Evolutionary conservation across 139 green algal species (phyloP).

Genomic region (Klebsormidium nitens): DNA sequence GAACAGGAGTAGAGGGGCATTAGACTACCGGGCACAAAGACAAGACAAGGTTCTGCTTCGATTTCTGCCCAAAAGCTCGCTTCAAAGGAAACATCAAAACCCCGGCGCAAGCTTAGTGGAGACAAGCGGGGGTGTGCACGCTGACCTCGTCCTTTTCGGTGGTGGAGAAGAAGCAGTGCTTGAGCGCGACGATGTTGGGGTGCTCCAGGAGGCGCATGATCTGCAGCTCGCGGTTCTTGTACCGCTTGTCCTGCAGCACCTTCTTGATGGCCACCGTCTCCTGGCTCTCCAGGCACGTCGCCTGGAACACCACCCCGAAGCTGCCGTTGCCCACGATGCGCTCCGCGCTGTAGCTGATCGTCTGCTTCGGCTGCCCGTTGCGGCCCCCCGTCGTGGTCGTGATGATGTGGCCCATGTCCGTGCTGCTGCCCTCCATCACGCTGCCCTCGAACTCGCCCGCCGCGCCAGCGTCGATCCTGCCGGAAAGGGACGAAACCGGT

Average conservation of each 20-base stretch:
- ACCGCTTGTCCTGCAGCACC: slow-evolving; percentile 98
- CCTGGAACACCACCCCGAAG: slow-evolving; percentile 96
- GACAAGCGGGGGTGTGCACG: no score
- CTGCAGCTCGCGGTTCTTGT: slow-evolving; percentile 98
- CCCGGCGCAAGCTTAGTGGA: no score
- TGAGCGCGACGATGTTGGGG: slow-evolving; percentile 93
- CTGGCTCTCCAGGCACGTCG: slow-evolving; percentile 78
- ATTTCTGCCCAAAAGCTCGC: no score
- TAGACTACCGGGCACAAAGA: no score
- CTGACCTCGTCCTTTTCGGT: slow-evolving; percentile 45
- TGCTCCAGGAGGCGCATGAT: slow-evolving; percentile 97
- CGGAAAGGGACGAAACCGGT: background rate
- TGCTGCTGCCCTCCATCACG: slow-evolving; percentile 30
- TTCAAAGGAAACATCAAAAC: no score
- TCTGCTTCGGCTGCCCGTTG: slow-evolving; percentile 42
- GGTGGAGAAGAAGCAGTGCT: slow-evolving; percentile 95
- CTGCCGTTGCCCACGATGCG: slow-evolving; percentile 94
- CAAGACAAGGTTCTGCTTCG: no score
- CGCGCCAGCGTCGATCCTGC: background rate
- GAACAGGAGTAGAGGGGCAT: no score
- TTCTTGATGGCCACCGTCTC: slow-evolving; percentile 99
- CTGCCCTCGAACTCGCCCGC: slow-evolving; percentile 25
- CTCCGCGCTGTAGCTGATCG: slow-evolving; percentile 82
- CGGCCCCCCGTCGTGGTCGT: slow-evolving; percentile 37
- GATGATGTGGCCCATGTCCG: slow-evolving; percentile 44